Evolutionary conservation across 495 filamentous ascomycete genomes (phyloP), one percentile per base, ranked within the genome.

Genomic region (Aspergillus cristatus): DNA sequence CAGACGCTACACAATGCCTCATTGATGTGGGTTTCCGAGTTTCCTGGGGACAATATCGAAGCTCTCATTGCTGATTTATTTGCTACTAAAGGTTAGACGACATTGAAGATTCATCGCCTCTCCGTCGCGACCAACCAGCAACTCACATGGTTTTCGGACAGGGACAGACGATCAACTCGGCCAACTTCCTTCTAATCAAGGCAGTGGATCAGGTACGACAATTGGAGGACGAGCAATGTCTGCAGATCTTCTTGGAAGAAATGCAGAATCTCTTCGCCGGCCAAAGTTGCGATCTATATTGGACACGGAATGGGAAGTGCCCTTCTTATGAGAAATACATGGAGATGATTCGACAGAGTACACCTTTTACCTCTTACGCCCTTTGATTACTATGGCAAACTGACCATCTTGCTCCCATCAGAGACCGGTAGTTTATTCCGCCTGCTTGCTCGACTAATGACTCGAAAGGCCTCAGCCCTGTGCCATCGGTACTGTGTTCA

Each of bases 111-210:
- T 45, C 37, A 15, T 68, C 62, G 7, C 41, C 43, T 14, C 48
- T 65, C n/a, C 52, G 63, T 14, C 53, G 63, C 11, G 62, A 58
- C 11, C 41, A 42, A n/a, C 55, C 63, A 18, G 42, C 58, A 2
- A 46, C 58, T 7, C 62, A 68, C 40, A 46, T 26, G n/a, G 43
- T 65, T 15, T 68, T 54, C 41, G 63, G 62, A 3, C 3, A 25
- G 2, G 39, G 28, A 2, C 70, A 70, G 46, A 71, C 70, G 4
- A 69, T 76, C 46, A 76, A 76, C 48, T 53, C 52, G 13, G 70
- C 72, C 6, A 74, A 67, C 35, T 74, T 62, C 38, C 70, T 90
- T 32, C 89, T 93, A 63, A 86, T 95, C 49, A 67, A 69, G 45
- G 87, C 84, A 0, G 66, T 93, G 30, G 72, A 80, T 38, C 30